Percentiles rank a stretch among this genome's conserved stretches.
Evolutionary conservation across 345 rosid species (phyloP).

Genomic region (Eutrema yunnanense): DNA sequence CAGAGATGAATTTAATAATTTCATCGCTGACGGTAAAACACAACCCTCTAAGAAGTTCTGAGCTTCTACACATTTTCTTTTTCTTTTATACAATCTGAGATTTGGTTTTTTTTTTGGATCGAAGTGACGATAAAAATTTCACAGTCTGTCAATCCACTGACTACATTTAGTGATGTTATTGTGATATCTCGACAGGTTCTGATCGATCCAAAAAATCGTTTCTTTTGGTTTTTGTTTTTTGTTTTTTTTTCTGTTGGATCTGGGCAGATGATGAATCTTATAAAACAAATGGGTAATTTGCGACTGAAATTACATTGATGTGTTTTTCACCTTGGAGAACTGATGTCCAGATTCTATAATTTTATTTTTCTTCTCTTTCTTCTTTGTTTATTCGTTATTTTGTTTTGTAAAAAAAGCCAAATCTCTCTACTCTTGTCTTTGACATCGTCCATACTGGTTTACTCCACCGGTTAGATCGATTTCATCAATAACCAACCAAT

Average conservation of each 20-base stretch:
- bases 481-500: no score
- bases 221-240: background rate
- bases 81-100: background rate
- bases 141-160: slow-evolving; percentile 27
- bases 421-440: no score
- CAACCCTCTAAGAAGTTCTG: slow-evolving; percentile 27
- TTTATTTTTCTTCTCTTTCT: background rate
- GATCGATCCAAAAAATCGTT: background rate
- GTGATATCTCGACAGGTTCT: slow-evolving; percentile 29
- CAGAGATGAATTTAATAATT: background rate
- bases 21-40: slow-evolving; percentile 15
- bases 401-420: no score
- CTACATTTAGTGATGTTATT: slow-evolving; percentile 21
- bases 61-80: background rate
- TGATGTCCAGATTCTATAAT: background rate
- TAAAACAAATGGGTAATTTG: slow-evolving; percentile 19
- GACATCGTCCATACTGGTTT: no score
- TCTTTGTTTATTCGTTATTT: no score
- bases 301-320: slow-evolving; percentile 26
- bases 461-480: no score
- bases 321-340: slow-evolving; percentile 31
- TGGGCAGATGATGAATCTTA: slow-evolving; percentile 19
- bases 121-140: slow-evolving; percentile 19
- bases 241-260: background rate
- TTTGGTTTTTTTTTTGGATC: background rate